Evolutionary conservation across 2,329 filamentous ascomycete genomes (phyloP).

Genomic region (Daldinia sp.): DNA sequence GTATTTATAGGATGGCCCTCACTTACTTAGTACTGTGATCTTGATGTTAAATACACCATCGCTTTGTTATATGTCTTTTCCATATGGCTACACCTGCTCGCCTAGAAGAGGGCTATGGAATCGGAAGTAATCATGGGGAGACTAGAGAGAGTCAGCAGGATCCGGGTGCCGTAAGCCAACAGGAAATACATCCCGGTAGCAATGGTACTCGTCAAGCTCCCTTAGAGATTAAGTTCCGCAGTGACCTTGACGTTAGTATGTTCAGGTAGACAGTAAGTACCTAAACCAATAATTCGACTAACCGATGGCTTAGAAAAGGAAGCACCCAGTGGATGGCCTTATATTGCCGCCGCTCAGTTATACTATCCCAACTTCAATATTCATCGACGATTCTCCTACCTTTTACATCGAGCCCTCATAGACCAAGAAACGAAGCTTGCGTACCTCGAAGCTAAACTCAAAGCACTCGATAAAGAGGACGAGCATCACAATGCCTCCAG

Average conservation of each 20-base stretch:
- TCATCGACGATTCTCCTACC: constrained; percentile 23
- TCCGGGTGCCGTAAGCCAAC: background rate
- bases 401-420: constrained; percentile 24
- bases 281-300: background rate
- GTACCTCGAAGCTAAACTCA: constrained; percentile 19
- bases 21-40: background rate
- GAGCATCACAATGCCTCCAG: background rate
- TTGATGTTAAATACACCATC: background rate
- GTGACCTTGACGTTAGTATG: background rate
- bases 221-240: background rate
- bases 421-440: constrained; percentile 33
- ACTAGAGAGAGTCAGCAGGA: background rate
- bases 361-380: constrained; percentile 24
- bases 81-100: constrained; percentile 20
- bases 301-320: constrained; percentile 5
- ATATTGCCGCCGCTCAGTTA: constrained; percentile 16
- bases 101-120: constrained; percentile 26
- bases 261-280: background rate
- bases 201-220: background rate
- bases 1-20: background rate
- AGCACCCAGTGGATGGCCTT: constrained; percentile 19
- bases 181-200: background rate
- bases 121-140: background rate
- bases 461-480: constrained; percentile 22
- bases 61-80: background rate